Percentiles rank a stretch among this genome's conserved stretches.
These are phyloP conservation scores for Citrus reticulata DNA, from an alignment of 345 rosid species.

Conservation along the genomic window DNA sequence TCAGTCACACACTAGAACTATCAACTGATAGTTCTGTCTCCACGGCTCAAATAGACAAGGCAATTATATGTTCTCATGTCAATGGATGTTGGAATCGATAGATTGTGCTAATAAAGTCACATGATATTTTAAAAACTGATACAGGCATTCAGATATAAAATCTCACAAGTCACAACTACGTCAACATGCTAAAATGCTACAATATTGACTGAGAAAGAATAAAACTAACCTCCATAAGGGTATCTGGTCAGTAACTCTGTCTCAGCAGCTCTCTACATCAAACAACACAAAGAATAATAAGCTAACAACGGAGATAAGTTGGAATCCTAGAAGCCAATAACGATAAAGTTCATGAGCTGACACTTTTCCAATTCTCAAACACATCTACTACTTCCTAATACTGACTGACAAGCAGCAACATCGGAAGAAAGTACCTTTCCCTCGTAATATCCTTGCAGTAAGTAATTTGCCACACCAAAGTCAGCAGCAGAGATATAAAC, in stretches of 20 bases:
- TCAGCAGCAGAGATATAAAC: slow-evolving; percentile 92
- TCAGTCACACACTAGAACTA: background rate
- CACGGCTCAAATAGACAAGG: background rate
- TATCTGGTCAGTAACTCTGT: slow-evolving; percentile 85
- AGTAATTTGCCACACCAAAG: slow-evolving; percentile 75
- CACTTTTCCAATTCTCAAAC: background rate
- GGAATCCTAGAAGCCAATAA: slow-evolving; percentile 2
- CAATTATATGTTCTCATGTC: background rate
- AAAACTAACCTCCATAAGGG: slow-evolving; percentile 75
- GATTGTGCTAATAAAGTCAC: background rate
- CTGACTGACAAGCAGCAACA: background rate
- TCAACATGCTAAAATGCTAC: background rate
- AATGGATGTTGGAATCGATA: background rate
- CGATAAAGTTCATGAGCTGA: background rate
- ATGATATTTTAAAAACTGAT: background rate
- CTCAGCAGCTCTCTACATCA: slow-evolving; percentile 83
- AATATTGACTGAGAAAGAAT: background rate
- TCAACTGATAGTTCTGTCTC: background rate
- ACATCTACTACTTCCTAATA: background rate
- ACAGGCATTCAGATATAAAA: background rate
- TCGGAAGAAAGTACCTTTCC: slow-evolving; percentile 63
- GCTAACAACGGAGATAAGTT: background rate
- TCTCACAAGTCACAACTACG: background rate
- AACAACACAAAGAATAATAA: slow-evolving; percentile 10
- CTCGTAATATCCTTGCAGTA: slow-evolving; percentile 83